Evolutionary conservation across 2,329 filamentous ascomycete genomes (phyloP).

Genomic region (Bipolaris gigantea): DNA sequence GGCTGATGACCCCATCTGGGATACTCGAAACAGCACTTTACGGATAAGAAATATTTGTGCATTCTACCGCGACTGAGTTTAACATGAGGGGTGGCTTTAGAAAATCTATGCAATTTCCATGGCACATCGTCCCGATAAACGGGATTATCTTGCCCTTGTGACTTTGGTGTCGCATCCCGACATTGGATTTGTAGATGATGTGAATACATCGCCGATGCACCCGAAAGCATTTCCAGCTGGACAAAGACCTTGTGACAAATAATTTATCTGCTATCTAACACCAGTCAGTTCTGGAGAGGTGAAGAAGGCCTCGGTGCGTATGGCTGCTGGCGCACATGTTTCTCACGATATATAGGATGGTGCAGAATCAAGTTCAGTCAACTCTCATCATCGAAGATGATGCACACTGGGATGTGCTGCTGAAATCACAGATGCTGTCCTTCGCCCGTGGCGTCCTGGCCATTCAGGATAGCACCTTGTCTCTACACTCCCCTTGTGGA

Average conservation of each 20-base stretch:
- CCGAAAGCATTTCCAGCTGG: background rate
- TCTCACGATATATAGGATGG: background rate
- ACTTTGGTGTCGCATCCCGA: background rate
- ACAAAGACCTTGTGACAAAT: background rate
- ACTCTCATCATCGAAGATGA: background rate
- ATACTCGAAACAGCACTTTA: background rate
- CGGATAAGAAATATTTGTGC: background rate
- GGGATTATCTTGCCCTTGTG: background rate
- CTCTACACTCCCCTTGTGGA: background rate
- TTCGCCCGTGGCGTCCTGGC: background rate
- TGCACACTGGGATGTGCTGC: background rate
- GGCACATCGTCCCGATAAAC: background rate
- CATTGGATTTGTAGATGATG: background rate
- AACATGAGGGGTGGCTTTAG: background rate
- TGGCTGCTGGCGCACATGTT: background rate
- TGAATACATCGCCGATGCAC: background rate
- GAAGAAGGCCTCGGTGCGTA: background rate
- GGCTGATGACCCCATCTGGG: background rate
- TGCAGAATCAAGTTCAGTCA: background rate
- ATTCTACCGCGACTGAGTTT: background rate
- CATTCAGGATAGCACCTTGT: background rate
- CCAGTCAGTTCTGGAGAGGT: background rate
- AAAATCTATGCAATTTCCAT: background rate
- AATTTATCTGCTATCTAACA: background rate
- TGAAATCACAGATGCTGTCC: background rate